Evolutionary conservation across 257 asterid genomes (phyloP), one percentile per base, ranked within the genome.

Genomic region (Jasminum sambac): DNA sequence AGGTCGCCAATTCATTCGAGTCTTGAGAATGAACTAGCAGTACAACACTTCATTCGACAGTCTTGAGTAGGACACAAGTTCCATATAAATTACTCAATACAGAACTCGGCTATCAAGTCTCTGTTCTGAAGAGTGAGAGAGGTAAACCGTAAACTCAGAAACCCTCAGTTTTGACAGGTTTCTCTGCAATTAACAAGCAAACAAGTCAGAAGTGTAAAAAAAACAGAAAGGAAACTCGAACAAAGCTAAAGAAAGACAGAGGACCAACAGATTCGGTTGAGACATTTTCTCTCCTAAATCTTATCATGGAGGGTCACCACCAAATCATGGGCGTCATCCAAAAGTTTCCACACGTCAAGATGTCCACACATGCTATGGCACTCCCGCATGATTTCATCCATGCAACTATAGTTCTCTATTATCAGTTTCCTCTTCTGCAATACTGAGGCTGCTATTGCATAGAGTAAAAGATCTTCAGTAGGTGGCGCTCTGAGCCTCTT

Each of bases 351-450:
- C 13, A 90, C 95, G 10, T 92, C 95, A 17, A 92, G 74, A 70
- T 79, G 82, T 16, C 98, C 98, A 4, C 97, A 86, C 97, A 92
- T 87, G 80, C 91, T 83, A 72, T 90, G 83, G 83, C 97, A 92
- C 38, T 90, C 97, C 84, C 75, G 79, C 86, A 92, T 85, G 37
- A 90, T 90, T 68, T 92, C 98, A 64, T 92, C 98, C 97, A 90
- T 83, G 82, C 95, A 84, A 83, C 85, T 84, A 63, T 90, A 86
- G 57, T 88, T 92, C 82, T 90, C 97, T 13, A 90, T 83, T 62
- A 92, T 92, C 83, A 85, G 75, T 76, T 87, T 90, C 91, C 89
- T 82, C 82, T 84, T 88, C 60, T 87, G 97, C 72, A 90, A 70
- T 5, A 92, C 97, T 17, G 87, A 83, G 11, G 98, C 98, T 39